These are phyloP conservation scores for Penicillium robsamsonii DNA, from an alignment of 495 filamentous ascomycete species.

Conservation along the genomic window DNA sequence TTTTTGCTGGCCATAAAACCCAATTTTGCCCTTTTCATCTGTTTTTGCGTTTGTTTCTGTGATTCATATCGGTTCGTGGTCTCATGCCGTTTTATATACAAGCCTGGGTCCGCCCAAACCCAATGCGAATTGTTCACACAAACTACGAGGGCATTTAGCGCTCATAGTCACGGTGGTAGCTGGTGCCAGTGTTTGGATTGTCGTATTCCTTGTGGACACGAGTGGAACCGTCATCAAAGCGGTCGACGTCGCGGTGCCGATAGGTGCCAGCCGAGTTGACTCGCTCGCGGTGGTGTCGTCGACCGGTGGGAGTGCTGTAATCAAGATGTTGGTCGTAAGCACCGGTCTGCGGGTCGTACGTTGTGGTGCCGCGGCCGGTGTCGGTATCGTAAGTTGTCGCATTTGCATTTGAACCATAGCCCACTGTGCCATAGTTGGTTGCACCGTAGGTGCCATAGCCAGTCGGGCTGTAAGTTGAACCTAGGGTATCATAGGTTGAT, in stretches of 20 bases:
- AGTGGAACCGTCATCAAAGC: slow-evolving; percentile 33
- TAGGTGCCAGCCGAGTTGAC: slow-evolving; percentile 31
- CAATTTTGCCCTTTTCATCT: slow-evolving; percentile 3
- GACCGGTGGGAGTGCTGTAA: slow-evolving; percentile 29
- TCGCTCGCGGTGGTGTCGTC: slow-evolving; percentile 40
- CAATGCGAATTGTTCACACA: neutral
- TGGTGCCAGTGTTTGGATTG: slow-evolving; percentile 41
- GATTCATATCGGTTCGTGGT: slow-evolving; percentile 9
- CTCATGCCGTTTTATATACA: slow-evolving; percentile 14
- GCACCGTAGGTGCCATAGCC: slow-evolving; percentile 25
- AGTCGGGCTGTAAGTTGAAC: slow-evolving; percentile 23
- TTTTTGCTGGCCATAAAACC: slow-evolving; percentile 3
- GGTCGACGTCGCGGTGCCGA: slow-evolving; percentile 37
- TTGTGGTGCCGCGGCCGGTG: slow-evolving; percentile 39
- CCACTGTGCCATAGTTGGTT: slow-evolving; percentile 38
- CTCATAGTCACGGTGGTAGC: slow-evolving; percentile 33
- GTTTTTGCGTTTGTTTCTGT: neutral
- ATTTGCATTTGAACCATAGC: slow-evolving; percentile 40
- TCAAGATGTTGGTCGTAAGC: slow-evolving; percentile 44
- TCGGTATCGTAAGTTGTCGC: slow-evolving; percentile 41
- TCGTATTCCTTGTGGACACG: slow-evolving; percentile 39
- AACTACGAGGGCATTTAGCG: slow-evolving; percentile 12
- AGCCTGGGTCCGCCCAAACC: slow-evolving; percentile 7
- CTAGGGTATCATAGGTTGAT: slow-evolving; percentile 22
- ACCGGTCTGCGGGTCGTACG: slow-evolving; percentile 37